phyloP scores from a whole-genome alignment of 192 early-diverging fungal species.

The Irineochytrium annulatum region DNA sequence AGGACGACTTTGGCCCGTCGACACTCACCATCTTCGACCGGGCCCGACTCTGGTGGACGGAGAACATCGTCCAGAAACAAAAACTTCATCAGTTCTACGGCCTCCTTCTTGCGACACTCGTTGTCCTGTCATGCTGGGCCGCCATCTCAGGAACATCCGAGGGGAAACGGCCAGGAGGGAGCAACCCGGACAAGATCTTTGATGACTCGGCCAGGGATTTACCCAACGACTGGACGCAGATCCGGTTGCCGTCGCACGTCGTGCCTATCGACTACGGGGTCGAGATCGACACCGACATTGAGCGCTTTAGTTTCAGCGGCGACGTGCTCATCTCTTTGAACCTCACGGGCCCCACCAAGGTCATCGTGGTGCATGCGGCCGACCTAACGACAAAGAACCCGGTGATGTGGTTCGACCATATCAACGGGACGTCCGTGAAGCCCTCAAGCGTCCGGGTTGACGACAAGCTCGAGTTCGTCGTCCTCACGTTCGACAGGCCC shows the following conservation, averaged over 20 bases:
- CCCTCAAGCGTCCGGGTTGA: not conserved
- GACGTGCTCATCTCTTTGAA: not conserved
- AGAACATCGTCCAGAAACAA: not conserved
- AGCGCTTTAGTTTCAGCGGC: not conserved
- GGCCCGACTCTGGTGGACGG: conserved; percentile 3
- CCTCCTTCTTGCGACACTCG: not conserved
- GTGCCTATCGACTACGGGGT: not conserved
- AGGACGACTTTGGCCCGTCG: no score
- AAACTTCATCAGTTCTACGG: not conserved
- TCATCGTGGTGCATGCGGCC: conserved; percentile 2
- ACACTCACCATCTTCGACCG: not conserved
- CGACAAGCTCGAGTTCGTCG: conserved; percentile 9
- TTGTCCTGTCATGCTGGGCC: not conserved
- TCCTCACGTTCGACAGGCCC: not conserved
- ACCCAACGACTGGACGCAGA: not conserved
- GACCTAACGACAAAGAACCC: not conserved
- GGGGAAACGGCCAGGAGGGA: not conserved
- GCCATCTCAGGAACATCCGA: not conserved
- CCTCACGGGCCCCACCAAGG: not conserved
- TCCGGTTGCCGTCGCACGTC: not conserved
- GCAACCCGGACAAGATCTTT: not conserved
- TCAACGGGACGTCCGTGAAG: not conserved
- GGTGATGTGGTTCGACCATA: not conserved
- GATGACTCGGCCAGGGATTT: not conserved
- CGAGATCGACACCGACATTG: not conserved